Evolutionary conservation across 352 stramenopile species (phyloP).

Genomic region (Globisporangium cederbergense): DNA sequence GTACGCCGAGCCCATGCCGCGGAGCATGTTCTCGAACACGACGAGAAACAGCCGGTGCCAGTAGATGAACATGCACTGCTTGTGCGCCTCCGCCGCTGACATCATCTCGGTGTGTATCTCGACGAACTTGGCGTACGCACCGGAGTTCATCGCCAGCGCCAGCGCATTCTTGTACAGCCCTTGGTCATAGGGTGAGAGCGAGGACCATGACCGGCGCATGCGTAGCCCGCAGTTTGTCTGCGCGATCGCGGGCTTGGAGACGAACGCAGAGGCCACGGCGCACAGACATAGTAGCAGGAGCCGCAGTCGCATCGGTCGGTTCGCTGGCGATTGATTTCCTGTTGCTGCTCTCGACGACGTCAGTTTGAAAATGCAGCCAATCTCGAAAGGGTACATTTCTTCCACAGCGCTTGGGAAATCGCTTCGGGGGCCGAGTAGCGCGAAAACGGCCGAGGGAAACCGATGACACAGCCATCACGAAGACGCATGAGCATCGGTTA

Average conservation of each 20-base stretch:
- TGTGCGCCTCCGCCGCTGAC: constrained; percentile 23
- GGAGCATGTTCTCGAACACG: constrained; percentile 55
- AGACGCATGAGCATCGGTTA: constrained; percentile 1
- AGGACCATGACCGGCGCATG: constrained; percentile 48
- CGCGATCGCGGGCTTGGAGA: background rate
- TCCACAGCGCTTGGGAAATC: no score
- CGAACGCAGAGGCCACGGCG: background rate
- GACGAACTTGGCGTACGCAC: constrained; percentile 25
- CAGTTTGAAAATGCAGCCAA: background rate
- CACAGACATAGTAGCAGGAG: background rate
- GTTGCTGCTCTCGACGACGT: background rate
- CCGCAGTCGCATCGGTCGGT: background rate
- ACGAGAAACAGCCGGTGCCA: constrained; percentile 50
- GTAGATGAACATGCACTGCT: constrained; percentile 45
- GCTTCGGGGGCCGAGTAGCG: no score
- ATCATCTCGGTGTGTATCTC: constrained; percentile 8
- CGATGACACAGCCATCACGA: background rate
- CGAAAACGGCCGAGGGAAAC: background rate
- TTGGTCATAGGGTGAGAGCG: constrained; percentile 36
- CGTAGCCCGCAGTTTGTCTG: constrained; percentile 28
- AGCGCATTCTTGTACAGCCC: constrained; percentile 44
- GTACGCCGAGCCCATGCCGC: constrained; percentile 11
- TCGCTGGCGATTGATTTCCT: background rate
- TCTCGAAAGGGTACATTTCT: no score
- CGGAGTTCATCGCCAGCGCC: constrained; percentile 44